phyloP scores from a whole-genome alignment of 495 filamentous ascomycete species.

The Xylona heveae region DNA sequence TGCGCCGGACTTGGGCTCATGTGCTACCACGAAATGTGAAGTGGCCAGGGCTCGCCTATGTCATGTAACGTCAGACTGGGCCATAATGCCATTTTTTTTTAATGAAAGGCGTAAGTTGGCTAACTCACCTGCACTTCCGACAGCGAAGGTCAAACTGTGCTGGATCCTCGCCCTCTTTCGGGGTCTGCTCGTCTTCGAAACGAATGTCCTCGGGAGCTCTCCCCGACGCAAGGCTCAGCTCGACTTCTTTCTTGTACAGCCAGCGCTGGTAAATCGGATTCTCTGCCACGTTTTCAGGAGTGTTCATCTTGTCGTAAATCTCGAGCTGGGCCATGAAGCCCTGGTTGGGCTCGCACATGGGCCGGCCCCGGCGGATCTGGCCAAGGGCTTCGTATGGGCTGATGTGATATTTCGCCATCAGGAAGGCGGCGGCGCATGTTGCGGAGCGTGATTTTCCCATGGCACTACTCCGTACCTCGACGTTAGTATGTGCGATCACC shows the following conservation, averaged over 20 bases:
- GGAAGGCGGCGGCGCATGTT: slow-evolving; percentile 62
- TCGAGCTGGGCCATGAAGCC: slow-evolving; percentile 78
- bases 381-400: slow-evolving; percentile 36
- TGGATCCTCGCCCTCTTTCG: slow-evolving; percentile 2
- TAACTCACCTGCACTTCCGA: slow-evolving; percentile 26
- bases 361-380: slow-evolving; percentile 39
- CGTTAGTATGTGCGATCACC: too few relatives aligned
- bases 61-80: slow-evolving; percentile 3
- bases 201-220: slow-evolving; percentile 53
- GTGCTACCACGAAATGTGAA: slow-evolving; percentile 35
- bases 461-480: too few relatives aligned
- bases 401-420: slow-evolving; percentile 42
- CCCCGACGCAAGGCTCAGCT: slow-evolving; percentile 45
- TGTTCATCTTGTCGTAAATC: slow-evolving; percentile 65
- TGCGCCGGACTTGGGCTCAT: slow-evolving; percentile 13
- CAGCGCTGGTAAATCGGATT: slow-evolving; percentile 69
- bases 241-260: slow-evolving; percentile 61
- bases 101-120: background rate
- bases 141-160: slow-evolving; percentile 26
- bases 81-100: background rate
- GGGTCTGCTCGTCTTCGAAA: slow-evolving; percentile 57
- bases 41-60: slow-evolving; percentile 41
- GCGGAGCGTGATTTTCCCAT: slow-evolving; percentile 93
- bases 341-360: slow-evolving; percentile 63
- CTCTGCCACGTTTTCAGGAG: slow-evolving; percentile 43